Conservation (phyloP, 1,284 basidiomycete genomes). For the Trichosporon inkin region DNA sequence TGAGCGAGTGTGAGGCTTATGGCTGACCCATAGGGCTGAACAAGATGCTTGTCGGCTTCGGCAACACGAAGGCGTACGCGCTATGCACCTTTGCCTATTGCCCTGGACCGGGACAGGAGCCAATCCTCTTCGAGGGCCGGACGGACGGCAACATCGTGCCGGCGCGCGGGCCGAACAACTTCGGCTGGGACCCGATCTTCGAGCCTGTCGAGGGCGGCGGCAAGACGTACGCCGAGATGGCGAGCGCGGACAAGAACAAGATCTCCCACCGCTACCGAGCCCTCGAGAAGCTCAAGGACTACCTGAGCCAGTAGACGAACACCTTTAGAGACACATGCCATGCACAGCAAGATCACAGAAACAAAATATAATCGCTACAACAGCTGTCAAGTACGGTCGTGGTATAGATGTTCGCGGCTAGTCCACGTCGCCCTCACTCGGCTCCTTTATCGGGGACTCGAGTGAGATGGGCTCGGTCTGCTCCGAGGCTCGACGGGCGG, state of each 20-base stretch:
- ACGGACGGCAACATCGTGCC: constrained; percentile 86
- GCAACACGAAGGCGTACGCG: constrained; percentile 74
- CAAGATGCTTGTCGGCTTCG: constrained; percentile 77
- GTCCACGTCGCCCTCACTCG: constrained; percentile 5
- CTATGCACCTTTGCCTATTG: constrained; percentile 96
- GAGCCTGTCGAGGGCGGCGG: constrained; percentile 59
- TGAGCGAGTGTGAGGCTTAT: no score
- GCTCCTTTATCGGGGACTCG: not conserved
- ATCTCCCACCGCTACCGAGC: constrained; percentile 88
- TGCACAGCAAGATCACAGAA: no score
- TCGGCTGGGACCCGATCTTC: constrained; percentile 95
- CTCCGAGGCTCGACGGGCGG: not conserved
- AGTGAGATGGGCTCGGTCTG: no score
- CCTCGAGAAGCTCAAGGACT: constrained; percentile 70
- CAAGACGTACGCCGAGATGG: constrained; percentile 84
- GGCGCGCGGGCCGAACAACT: constrained; percentile 66
- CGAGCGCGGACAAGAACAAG: constrained; percentile 72
- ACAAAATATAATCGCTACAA: not conserved
- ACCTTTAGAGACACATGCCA: not conserved
- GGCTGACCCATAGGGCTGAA: constrained; percentile 64
- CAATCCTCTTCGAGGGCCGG: constrained; percentile 81
- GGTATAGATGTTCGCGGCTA: not conserved
- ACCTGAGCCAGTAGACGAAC: constrained; percentile 52
- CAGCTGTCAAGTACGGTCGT: not conserved
- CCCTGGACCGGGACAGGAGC: constrained; percentile 69